Evolutionary conservation across 2,329 filamentous ascomycete genomes (phyloP), one percentile per base, ranked within the genome.

Genomic region (Penicillium corylophilum): DNA sequence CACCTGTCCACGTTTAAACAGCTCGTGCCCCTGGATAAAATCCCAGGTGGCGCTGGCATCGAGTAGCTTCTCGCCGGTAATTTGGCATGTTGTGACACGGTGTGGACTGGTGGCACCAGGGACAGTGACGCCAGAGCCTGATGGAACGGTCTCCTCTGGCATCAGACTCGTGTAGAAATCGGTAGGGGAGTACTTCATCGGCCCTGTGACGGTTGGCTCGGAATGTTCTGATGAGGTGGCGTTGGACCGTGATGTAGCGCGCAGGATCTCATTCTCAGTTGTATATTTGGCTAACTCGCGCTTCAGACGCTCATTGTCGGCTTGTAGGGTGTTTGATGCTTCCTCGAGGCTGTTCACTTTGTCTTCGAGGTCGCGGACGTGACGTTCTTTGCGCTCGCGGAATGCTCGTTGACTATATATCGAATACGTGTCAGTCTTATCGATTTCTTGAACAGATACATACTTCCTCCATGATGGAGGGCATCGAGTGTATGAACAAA

Each of bases 191-290:
- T 86, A 93, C 35, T 76, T 77, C 80, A 90, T 80, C 0, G 88
- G 88, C 0, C 87, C 88, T 0, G 85, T 84, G 4, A 81, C 80
- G 9, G 76, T 74, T 12, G 80, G 77, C 20, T 71, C 65, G 5
- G 61, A 53, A 28, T 53, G 57, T 28, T 51, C 41, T 18, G 36
- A 42, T 68, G 68, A 58, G 75, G 76, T 70, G 49, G 69, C 71
- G 64, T 72, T 65, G 56, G 64, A 68, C 56, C 59, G 76, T 6
- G 86, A 85, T 1, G 90, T 95, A 5, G 90, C 90, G 42, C 90
- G 87, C 31, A 97, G 78, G 48, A 96, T 92, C 73, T 96, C 89
- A 70, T 96, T 96, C 70, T 97, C 92, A 8, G 90, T 96, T 54
- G 85, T 86, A 47, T 89, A 84, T 66, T 89, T 88, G 60, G 94